Conservation (phyloP, 2,329 filamentous ascomycete genomes). For the Paecilomyces sp. region DNA sequence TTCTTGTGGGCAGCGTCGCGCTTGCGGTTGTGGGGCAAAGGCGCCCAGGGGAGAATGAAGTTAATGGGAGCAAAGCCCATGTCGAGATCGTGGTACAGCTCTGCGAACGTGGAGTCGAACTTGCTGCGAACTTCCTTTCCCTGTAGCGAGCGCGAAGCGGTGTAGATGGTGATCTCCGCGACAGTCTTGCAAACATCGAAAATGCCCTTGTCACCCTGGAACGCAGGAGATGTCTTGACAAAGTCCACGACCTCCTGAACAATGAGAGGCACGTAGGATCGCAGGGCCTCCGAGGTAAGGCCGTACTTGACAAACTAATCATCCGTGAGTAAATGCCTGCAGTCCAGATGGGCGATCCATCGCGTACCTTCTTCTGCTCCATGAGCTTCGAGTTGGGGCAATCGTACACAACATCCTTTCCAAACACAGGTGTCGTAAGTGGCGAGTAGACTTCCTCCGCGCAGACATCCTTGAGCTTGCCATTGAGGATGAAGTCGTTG, state of each 20-base stretch:
- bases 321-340: constrained; percentile 1
- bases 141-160: constrained; percentile 68
- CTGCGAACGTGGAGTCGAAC: constrained; percentile 65
- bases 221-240: constrained; percentile 46
- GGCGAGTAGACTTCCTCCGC: constrained; percentile 85
- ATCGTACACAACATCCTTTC: constrained; percentile 81
- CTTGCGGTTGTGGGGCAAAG: constrained; percentile 66
- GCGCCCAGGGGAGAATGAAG: constrained; percentile 73
- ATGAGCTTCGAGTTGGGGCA: constrained; percentile 88
- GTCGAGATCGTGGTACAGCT: constrained; percentile 73
- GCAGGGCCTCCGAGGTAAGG: constrained; percentile 52
- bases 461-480: constrained; percentile 81
- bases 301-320: constrained; percentile 57
- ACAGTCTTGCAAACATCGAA: constrained; percentile 61
- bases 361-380: constrained; percentile 81
- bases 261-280: constrained; percentile 72
- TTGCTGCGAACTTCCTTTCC: constrained; percentile 67
- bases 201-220: constrained; percentile 54
- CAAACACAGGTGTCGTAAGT: constrained; percentile 65
- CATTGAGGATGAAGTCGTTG: constrained; percentile 91
- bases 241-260: constrained; percentile 62
- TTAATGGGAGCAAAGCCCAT: constrained; percentile 74
- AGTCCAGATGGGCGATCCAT: neutral
- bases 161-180: constrained; percentile 74
- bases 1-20: constrained; percentile 64